Evolutionary conservation across 2,329 filamentous ascomycete species (phyloP).

Genomic region (Epichloe elymi): DNA sequence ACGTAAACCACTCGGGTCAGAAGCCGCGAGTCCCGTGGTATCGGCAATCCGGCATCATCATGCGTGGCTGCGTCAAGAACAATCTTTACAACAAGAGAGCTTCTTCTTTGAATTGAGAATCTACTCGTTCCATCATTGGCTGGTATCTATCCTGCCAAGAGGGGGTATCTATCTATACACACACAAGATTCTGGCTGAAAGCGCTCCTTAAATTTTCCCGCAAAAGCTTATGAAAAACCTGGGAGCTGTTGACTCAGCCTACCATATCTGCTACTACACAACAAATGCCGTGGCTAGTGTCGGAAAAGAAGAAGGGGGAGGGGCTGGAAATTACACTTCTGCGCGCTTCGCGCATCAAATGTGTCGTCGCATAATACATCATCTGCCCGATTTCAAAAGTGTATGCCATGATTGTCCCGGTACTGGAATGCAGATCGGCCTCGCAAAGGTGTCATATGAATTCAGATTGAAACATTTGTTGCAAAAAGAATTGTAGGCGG

Average conservation of each 20-base stretch:
- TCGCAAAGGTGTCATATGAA: too few species aligned
- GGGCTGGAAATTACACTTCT: not conserved
- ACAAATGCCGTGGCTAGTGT: not conserved
- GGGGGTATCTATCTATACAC: constrained; percentile 1
- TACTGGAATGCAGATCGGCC: not conserved
- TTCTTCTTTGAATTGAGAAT: not conserved
- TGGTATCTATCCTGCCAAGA: not conserved
- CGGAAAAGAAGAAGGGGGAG: not conserved
- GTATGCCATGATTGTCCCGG: not conserved
- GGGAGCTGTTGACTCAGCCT: not conserved
- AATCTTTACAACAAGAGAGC: not conserved
- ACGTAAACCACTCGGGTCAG: constrained; percentile 8
- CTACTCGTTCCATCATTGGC: constrained; percentile 1
- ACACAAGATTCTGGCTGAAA: not conserved
- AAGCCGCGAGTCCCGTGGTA: not conserved
- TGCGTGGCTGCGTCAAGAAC: not conserved
- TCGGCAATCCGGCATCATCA: too few species aligned
- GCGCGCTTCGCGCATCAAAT: not conserved
- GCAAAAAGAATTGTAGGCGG: not conserved
- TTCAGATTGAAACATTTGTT: not conserved
- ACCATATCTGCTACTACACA: not conserved
- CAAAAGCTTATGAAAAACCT: not conserved
- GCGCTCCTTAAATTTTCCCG: not conserved
- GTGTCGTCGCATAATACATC: not conserved
- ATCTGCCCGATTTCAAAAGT: not conserved